Evolutionary conservation across 1,284 basidiomycete species (phyloP), one percentile per base, ranked within the genome.

Genomic region (Xerocomus minutiporus): DNA sequence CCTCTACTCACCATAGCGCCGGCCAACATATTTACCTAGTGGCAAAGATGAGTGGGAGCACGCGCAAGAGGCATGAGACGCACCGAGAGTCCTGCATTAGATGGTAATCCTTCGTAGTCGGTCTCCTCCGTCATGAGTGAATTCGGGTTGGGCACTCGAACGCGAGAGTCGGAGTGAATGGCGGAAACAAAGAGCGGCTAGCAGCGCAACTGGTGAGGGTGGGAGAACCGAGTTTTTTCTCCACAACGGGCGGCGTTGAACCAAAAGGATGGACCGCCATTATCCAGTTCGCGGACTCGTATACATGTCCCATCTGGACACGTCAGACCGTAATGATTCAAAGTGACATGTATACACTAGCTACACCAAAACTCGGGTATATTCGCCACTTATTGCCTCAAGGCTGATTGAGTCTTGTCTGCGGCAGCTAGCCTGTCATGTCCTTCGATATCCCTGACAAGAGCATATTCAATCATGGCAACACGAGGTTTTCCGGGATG

Each of bases 21-120:
- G 26, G 97, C 97, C 65, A 93, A 75, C 97, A 99, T 99, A 74
- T 95, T 97, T 59, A 97, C 90, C 87, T 89, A 36, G n/a, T 3
- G 12, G 25, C 2, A 49, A 54, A 46, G 49, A 47, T 45, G 48
- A 55, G 45, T 32, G 36, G n/a, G 23, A 20, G 34, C 31, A 25
- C 15, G 38, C 28, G 49, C 20, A 42, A 45, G 46, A 35, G 43
- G 8, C 20, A 49, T 4, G 45, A 45, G 44, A 51, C 86, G 62
- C 59, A 89, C 87, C 48, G 78, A 77, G 55, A 87, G 77, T 53
- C 87, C 83, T 43, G 88, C 86, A 74, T 87, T 89, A n/a, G 81
- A 77, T 53, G 86, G 81, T 46, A 91, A 71, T 39, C 78, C 82
- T 70, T 91, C 88, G 68, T 91, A 91, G 61, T 91, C 88, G 61